These are phyloP conservation scores for Arxiozyma heterogenica DNA, from an alignment of 1,139 yeast genomes.

Conservation along the genomic window DNA sequence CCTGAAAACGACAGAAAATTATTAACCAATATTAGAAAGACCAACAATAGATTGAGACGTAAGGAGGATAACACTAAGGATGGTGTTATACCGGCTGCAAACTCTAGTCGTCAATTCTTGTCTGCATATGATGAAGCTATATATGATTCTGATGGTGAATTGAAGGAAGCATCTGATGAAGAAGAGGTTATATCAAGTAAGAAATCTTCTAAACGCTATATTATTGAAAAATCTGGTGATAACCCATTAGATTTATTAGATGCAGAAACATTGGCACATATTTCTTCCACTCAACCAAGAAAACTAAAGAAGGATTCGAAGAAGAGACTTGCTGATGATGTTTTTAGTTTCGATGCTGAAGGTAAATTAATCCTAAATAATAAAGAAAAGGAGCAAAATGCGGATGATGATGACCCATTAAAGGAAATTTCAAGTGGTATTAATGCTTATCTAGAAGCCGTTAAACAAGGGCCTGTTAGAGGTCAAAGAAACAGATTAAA, in stretches of 20 bases:
- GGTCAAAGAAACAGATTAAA: slow-evolving; percentile 88
- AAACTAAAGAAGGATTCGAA: slow-evolving; percentile 43
- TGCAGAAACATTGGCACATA: slow-evolving; percentile 72
- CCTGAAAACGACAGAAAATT: slow-evolving; percentile 85
- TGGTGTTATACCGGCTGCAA: slow-evolving; percentile 17
- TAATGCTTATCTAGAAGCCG: slow-evolving; percentile 89
- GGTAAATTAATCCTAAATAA: slow-evolving; percentile 48
- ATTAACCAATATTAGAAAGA: slow-evolving; percentile 74
- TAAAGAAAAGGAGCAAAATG: slow-evolving; percentile 16
- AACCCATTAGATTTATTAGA: slow-evolving; percentile 87
- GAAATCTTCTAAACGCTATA: slow-evolving; percentile 44
- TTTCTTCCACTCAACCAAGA: slow-evolving; percentile 75
- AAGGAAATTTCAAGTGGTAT: slow-evolving; percentile 45
- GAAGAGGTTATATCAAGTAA: slow-evolving; percentile 17
- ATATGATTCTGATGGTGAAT: slow-evolving; percentile 27
- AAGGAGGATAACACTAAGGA: slow-evolving; percentile 35
- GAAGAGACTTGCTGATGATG: slow-evolving; percentile 37
- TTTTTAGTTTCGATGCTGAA: slow-evolving; percentile 45
- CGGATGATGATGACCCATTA: slow-evolving; percentile 45
- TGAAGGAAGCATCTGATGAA: slow-evolving; percentile 32
- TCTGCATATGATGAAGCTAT: slow-evolving; percentile 84
- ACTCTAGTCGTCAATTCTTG: slow-evolving; percentile 41
- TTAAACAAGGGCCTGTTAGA: slow-evolving; percentile 82
- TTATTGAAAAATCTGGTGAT: slow-evolving; percentile 60
- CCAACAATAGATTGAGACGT: slow-evolving; percentile 75